These are phyloP conservation scores for Phytophthora fragariae DNA, from an alignment of 352 stramenopile species.

Conservation along the genomic window DNA sequence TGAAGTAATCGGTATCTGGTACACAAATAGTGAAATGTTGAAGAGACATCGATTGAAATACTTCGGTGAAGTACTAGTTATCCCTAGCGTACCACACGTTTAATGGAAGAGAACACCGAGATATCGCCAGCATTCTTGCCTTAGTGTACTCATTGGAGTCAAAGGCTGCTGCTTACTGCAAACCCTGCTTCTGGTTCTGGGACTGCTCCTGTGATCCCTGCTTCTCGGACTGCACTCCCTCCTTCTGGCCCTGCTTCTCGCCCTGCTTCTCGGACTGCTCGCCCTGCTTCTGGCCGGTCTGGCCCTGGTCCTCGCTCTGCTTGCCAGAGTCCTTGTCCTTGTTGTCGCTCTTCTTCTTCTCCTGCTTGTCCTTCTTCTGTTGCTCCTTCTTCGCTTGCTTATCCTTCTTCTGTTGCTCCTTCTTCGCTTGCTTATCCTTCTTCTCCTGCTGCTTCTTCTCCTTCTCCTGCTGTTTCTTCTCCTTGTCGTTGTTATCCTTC, in stretches of 20 bases:
- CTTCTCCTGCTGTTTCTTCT: too few species aligned
- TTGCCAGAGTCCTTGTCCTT: not conserved
- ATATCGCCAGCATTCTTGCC: too few species aligned
- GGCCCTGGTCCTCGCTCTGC: not conserved
- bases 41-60: too few species aligned
- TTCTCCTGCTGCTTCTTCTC: slow-evolving; percentile 13
- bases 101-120: too few species aligned
- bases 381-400: slow-evolving; percentile 13
- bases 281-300: slow-evolving; percentile 1
- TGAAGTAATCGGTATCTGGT: too few species aligned
- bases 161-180: not conserved
- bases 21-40: too few species aligned
- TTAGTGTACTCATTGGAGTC: too few species aligned
- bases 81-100: too few species aligned
- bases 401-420: not conserved
- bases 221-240: too few species aligned
- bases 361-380: not conserved
- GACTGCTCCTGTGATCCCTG: not conserved
- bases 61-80: too few species aligned
- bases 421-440: not conserved
- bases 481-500: slow-evolving; percentile 1
- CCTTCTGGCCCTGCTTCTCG: not conserved
- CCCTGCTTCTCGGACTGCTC: slow-evolving; percentile 19
- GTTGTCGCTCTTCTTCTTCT: not conserved
- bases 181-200: slow-evolving; percentile 19